A percentile compares a stretch with the other conserved stretches of the same genome.
phyloP scores from a whole-genome alignment of 192 early-diverging fungal genomes.

The Geosiphon pyriformis region DNA sequence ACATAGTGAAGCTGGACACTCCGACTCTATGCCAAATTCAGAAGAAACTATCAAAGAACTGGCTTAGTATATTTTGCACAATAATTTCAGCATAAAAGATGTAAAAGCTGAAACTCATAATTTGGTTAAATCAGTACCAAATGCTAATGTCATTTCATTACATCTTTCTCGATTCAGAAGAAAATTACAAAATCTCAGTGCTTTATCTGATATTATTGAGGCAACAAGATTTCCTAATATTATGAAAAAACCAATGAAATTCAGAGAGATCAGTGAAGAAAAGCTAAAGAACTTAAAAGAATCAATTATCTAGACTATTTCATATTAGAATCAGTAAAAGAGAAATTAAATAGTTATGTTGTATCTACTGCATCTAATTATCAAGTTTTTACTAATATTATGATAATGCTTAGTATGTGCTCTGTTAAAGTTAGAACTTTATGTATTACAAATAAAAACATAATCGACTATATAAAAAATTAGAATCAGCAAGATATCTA shows the following conservation, averaged over 20 bases:
- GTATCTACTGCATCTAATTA: background rate
- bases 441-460: background rate
- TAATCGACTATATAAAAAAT: constrained; percentile 11
- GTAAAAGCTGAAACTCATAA: constrained; percentile 3
- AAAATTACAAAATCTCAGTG: constrained; percentile 7
- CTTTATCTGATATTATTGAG: constrained; percentile 6
- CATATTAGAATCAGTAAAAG: constrained; percentile 15
- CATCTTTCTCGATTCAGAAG: background rate
- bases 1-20: background rate
- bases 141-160: constrained; percentile 5
- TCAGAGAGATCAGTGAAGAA: background rate
- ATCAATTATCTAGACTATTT: constrained; percentile 15
- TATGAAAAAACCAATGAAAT: constrained; percentile 1
- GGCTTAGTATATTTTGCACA: background rate
- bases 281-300: background rate
- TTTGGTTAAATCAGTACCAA: constrained; percentile 3
- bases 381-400: constrained; percentile 12
- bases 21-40: background rate
- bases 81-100: constrained; percentile 7
- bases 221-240: constrained; percentile 12
- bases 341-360: constrained; percentile 14
- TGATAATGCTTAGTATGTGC: constrained; percentile 18
- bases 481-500: constrained; percentile 9
- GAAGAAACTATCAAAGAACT: constrained; percentile 9
- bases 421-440: constrained; percentile 21